phyloP scores from a whole-genome alignment of 2,329 filamentous ascomycete genomes.

The Xylaria sp. region DNA sequence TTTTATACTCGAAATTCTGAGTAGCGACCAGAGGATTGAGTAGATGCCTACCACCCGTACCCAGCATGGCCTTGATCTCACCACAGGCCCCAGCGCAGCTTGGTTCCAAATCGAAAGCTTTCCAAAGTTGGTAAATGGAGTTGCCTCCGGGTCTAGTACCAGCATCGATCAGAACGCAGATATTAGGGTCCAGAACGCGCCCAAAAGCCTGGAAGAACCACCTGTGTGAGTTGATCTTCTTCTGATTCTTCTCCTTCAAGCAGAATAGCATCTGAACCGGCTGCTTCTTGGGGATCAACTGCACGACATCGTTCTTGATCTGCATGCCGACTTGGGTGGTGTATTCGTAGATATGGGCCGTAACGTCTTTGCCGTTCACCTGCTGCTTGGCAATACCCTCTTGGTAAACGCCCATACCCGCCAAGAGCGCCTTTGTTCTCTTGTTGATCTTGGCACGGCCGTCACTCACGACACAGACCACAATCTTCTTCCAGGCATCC shows the following conservation, averaged over 20 bases:
- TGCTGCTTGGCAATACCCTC: conserved; percentile 98
- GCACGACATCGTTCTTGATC: conserved; percentile 89
- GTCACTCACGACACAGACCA: conserved; percentile 96
- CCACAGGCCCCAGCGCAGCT: conserved; percentile 98
- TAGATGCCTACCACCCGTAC: conserved; percentile 81
- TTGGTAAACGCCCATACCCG: conserved; percentile 95
- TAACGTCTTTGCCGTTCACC: conserved; percentile 96
- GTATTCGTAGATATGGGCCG: conserved; percentile 97
- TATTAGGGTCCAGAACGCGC: conserved; percentile 90
- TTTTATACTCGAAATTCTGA: conserved; percentile 99
- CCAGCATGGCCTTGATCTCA: conserved; percentile 97
- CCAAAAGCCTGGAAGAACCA: conserved; percentile 99
- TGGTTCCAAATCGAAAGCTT: conserved; percentile 95
- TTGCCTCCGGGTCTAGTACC: conserved; percentile 94
- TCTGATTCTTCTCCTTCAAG: conserved; percentile 99
- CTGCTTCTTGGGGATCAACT: conserved; percentile 84
- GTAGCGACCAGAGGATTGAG: conserved; percentile 95
- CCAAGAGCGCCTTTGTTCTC: conserved; percentile 86
- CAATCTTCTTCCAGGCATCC: conserved; percentile 98
- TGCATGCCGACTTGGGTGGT: conserved; percentile 87
- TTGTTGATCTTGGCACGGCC: conserved; percentile 93
- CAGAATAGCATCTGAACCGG: conserved; percentile 98
- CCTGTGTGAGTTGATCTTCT: conserved; percentile 99
- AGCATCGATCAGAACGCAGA: conserved; percentile 95
- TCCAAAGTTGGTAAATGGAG: conserved; percentile 98